Percentiles rank a stretch among this genome's conserved stretches.
Conservation (phyloP, 2,329 filamentous ascomycete species). For the Colletotrichum agaves region DNA sequence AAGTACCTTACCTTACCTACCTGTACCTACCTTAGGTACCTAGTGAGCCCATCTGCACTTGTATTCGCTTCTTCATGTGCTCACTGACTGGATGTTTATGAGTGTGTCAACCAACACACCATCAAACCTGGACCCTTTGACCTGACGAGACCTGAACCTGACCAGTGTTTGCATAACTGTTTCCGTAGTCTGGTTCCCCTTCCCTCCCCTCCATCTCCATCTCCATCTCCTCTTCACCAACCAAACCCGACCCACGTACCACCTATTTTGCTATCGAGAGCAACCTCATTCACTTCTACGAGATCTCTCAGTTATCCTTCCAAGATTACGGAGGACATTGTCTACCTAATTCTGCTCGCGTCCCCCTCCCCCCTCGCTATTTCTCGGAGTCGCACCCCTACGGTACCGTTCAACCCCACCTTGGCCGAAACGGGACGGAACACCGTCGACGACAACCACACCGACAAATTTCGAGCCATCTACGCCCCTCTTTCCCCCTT, state of each 20-base stretch:
- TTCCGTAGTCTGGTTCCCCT: no score
- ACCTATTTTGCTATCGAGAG: conserved; percentile 20
- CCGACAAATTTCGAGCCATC: conserved; percentile 36
- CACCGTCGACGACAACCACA: conserved; percentile 34
- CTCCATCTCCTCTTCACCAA: conserved; percentile 14
- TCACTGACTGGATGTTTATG: conserved; percentile 7
- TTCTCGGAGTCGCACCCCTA: conserved; percentile 36
- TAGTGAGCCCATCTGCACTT: not conserved
- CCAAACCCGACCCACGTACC: conserved; percentile 29
- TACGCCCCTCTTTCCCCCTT: conserved; percentile 32
- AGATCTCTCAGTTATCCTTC: conserved; percentile 27
- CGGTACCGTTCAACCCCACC: conserved; percentile 34
- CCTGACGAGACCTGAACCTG: not conserved
- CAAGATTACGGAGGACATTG: conserved; percentile 33
- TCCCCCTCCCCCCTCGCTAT: conserved; percentile 22
- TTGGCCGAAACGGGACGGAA: conserved; percentile 37
- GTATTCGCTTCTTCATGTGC: not conserved
- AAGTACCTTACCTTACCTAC: not conserved
- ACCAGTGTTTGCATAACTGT: no score
- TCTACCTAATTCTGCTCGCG: conserved; percentile 29
- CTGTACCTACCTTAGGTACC: no score
- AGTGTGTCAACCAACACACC: conserved; percentile 15
- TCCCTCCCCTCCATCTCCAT: no score
- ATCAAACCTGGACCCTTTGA: conserved; percentile 12
- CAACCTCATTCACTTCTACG: conserved; percentile 29